Percentiles rank a stretch among this genome's conserved stretches.
phyloP scores from a whole-genome alignment of 345 rosid species.

The Mangifera indica region DNA sequence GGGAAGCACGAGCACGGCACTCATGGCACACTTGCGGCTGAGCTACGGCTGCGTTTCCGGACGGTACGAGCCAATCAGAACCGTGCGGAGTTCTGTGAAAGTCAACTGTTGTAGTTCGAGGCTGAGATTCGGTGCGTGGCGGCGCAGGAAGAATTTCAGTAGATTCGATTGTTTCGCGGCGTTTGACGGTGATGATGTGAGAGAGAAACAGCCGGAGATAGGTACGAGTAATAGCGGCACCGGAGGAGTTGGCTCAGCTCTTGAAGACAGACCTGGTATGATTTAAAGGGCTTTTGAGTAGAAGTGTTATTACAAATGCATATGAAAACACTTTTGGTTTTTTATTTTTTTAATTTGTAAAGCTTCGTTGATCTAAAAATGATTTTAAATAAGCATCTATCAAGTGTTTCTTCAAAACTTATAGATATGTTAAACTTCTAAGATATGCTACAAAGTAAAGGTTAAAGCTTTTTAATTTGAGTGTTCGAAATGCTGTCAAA shows the following conservation, averaged over 20 bases:
- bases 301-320: not conserved
- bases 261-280: constrained; percentile 72
- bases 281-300: not conserved
- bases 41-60: constrained; percentile 35
- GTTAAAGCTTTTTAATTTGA: no score
- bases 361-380: no score
- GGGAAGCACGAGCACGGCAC: constrained; percentile 64
- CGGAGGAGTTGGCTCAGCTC: constrained; percentile 39
- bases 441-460: no score
- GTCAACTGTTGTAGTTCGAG: constrained; percentile 26
- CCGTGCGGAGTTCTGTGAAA: constrained; percentile 22
- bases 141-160: constrained; percentile 25
- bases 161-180: constrained; percentile 47
- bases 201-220: constrained; percentile 36
- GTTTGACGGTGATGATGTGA: constrained; percentile 43
- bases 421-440: no score
- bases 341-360: no score
- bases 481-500: no score
- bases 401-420: no score
- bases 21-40: constrained; percentile 55
- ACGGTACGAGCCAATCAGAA: constrained; percentile 11
- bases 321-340: no score
- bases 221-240: constrained; percentile 16
- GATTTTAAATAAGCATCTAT: no score
- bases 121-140: constrained; percentile 30